Conservation (phyloP, 192 early-diverging fungal species). For the Podila verticillata region DNA sequence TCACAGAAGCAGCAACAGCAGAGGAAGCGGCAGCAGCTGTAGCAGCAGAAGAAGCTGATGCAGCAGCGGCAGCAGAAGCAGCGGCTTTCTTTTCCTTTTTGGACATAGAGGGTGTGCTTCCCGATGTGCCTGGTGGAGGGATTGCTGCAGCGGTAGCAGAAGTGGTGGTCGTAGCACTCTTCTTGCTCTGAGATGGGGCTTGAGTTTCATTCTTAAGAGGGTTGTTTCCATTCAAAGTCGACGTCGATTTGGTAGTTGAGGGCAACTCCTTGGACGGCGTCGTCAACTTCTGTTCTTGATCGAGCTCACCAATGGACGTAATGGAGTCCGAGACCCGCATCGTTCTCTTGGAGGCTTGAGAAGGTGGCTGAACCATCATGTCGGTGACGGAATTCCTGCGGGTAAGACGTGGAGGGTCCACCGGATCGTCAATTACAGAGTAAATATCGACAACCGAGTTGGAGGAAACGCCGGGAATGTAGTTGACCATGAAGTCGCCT, state of each 20-base stretch:
- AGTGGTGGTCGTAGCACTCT: background rate
- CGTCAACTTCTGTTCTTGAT: background rate
- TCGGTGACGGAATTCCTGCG: conserved; percentile 36
- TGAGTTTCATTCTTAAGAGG: background rate
- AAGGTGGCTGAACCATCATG: conserved; percentile 35
- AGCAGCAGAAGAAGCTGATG: background rate
- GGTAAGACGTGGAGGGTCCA: conserved; percentile 25
- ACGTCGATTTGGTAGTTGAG: background rate
- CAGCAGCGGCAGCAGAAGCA: background rate
- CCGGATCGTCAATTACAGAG: conserved; percentile 15
- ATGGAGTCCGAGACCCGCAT: conserved; percentile 11
- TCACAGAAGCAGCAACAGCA: background rate
- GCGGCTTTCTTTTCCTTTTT: conserved; percentile 6
- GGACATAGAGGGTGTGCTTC: background rate
- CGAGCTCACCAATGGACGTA: conserved; percentile 15
- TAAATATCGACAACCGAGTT: conserved; percentile 9
- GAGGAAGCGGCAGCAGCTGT: background rate
- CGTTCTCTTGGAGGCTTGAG: background rate
- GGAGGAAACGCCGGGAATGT: conserved; percentile 6
- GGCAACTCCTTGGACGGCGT: background rate
- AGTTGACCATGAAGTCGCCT: conserved; percentile 22
- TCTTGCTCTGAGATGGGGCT: conserved; percentile 2
- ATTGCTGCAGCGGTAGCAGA: background rate
- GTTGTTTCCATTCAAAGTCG: background rate
- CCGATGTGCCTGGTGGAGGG: background rate